Evolutionary conservation across 768 basidiomycete genomes (phyloP).

Genomic region (Macrolepiota fuliginosa): DNA sequence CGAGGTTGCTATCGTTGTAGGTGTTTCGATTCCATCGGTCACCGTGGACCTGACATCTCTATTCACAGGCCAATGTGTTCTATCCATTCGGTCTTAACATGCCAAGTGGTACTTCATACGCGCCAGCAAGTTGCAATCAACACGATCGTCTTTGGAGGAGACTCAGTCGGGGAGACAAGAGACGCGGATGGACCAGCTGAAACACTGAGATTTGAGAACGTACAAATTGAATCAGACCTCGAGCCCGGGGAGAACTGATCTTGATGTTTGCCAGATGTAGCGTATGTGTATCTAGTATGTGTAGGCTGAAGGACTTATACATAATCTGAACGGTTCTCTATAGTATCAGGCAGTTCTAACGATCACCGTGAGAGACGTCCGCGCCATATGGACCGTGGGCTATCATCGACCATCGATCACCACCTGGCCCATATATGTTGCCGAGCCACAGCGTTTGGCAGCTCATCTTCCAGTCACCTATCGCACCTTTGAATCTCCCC

Average conservation of each 20-base stretch:
- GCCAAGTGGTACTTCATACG: constrained; percentile 8
- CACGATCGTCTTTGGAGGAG: background rate
- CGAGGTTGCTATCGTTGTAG: background rate
- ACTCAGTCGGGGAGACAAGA: background rate
- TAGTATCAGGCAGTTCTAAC: too few relatives aligned
- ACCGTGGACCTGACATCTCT: background rate
- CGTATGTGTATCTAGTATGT: background rate
- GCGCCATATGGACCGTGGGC: too few relatives aligned
- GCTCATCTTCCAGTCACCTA: too few relatives aligned
- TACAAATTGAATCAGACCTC: background rate
- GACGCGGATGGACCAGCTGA: background rate
- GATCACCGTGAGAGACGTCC: too few relatives aligned
- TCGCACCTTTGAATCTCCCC: too few relatives aligned
- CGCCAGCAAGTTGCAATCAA: background rate
- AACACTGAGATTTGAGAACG: background rate
- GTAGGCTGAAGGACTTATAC: too few relatives aligned
- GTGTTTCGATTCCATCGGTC: background rate
- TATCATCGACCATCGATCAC: too few relatives aligned
- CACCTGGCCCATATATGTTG: too few relatives aligned
- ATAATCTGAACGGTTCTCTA: too few relatives aligned
- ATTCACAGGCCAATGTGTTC: constrained; percentile 8
- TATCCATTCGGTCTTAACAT: constrained; percentile 5
- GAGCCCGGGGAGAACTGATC: background rate
- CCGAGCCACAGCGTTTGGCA: too few relatives aligned
- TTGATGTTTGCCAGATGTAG: too few relatives aligned